A percentile compares a stretch with the other conserved stretches of the same genome.
Evolutionary conservation across 164 flowering plant species (phyloP).

Genomic region (Tinospora cordifolia): DNA sequence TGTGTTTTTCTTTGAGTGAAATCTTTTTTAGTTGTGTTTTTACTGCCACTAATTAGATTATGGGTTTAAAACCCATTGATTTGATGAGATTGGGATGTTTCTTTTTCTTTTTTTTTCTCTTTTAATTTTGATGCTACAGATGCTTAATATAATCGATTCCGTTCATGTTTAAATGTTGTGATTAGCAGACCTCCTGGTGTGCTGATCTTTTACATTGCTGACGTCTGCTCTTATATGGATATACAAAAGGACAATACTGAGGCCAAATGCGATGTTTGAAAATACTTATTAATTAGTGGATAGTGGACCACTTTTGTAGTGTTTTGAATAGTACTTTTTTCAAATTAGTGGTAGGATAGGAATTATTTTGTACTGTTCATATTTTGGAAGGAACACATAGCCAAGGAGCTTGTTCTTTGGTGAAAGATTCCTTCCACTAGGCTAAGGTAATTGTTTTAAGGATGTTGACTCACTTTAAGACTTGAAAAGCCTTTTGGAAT

Average conservation of each 20-base stretch:
- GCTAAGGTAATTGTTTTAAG: not conserved
- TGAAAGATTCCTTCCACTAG: not conserved
- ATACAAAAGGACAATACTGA: not conserved
- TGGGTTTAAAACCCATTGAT: too few relatives aligned
- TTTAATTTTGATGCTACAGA: too few relatives aligned
- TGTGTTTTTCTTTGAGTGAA: too few relatives aligned
- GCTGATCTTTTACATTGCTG: not conserved
- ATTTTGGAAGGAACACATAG: not conserved
- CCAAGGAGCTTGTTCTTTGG: not conserved
- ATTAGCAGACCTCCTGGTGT: too few relatives aligned
- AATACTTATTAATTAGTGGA: not conserved
- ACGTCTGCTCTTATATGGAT: not conserved
- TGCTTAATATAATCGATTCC: too few relatives aligned
- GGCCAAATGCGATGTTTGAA: not conserved
- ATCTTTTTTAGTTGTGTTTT: too few relatives aligned
- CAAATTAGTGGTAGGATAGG: not conserved
- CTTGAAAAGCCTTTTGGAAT: not conserved
- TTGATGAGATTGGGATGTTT: not conserved
- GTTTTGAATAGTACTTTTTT: not conserved
- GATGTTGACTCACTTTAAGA: not conserved
- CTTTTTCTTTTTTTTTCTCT: too few relatives aligned
- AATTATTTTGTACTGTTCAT: not conserved
- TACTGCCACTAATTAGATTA: too few relatives aligned
- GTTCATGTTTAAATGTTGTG: too few relatives aligned
- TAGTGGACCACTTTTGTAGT: not conserved